phyloP scores from a whole-genome alignment of 345 rosid genomes.

The Passiflora organensis region DNA sequence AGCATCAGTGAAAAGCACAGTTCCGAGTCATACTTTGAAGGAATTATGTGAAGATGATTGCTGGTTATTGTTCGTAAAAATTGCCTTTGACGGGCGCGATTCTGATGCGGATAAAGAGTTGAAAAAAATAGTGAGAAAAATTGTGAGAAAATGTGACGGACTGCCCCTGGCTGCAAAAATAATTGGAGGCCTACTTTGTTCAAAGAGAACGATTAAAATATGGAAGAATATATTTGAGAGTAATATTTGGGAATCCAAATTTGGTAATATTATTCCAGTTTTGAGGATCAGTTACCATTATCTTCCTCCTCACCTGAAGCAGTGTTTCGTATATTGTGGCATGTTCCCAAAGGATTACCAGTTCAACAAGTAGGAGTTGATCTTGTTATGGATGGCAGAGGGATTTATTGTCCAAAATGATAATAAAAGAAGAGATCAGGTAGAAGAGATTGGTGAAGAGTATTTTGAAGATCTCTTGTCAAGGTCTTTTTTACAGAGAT shows the following conservation, averaged over 20 bases:
- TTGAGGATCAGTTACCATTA: constrained; percentile 9
- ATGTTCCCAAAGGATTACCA: constrained; percentile 8
- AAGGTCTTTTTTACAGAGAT: no score
- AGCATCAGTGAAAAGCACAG: neutral
- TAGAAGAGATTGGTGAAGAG: no score
- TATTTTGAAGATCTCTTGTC: no score
- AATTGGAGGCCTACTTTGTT: neutral
- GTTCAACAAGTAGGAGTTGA: no score
- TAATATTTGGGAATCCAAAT: neutral
- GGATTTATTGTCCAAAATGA: no score
- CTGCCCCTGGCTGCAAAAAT: constrained; percentile 8
- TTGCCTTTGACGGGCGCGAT: constrained; percentile 2
- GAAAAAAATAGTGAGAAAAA: neutral
- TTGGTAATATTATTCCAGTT: constrained; percentile 8
- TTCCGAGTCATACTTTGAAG: neutral
- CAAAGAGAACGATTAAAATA: neutral
- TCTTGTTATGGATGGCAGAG: no score
- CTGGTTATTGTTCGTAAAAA: constrained; percentile 3
- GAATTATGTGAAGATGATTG: neutral
- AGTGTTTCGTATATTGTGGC: constrained; percentile 9
- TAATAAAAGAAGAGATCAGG: no score
- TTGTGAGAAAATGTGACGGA: constrained; percentile 10
- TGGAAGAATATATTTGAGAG: constrained; percentile 7
- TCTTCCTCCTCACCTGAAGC: no score
- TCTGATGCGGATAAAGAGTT: neutral